Conservation (phyloP, 495 filamentous ascomycete species). For the Pyrenopolyporus hunteri region DNA sequence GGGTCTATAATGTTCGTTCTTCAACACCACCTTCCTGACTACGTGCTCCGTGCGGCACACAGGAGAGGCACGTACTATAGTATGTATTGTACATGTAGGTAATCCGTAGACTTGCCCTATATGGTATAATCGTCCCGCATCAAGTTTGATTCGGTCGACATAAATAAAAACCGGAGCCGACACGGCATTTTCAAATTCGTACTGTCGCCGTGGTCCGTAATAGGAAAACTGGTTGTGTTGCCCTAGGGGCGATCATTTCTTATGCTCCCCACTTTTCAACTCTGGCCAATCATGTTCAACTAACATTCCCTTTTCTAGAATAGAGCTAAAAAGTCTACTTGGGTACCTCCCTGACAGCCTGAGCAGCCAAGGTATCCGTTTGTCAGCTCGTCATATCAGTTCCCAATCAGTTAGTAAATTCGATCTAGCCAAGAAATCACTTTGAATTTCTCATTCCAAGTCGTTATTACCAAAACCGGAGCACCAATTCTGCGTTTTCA, state of each 20-base stretch:
- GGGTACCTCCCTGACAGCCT: no score
- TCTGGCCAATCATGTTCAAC: conserved; percentile 19
- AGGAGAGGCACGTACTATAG: no score
- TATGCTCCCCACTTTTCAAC: neutral
- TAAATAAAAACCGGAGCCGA: conserved; percentile 26
- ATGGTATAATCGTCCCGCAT: neutral
- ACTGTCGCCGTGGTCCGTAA: conserved; percentile 7
- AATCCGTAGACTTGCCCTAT: neutral
- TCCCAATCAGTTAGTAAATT: no score
- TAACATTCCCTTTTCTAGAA: conserved; percentile 33
- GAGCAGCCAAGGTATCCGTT: neutral
- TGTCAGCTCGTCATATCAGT: no score
- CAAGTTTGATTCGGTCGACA: conserved; percentile 3
- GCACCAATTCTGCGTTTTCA: conserved; percentile 1
- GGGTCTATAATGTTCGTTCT: no score
- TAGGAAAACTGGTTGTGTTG: conserved; percentile 17
- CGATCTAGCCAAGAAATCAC: no score
- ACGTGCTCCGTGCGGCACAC: no score
- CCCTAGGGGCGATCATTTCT: conserved; percentile 26
- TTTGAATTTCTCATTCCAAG: no score
- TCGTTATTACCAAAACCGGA: conserved; percentile 15
- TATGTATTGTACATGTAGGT: no score
- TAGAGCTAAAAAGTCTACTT: conserved; percentile 14
- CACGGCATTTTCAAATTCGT: conserved; percentile 23
- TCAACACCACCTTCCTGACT: no score